These are phyloP conservation scores for Pyrenophora teres DNA, from an alignment of 2,329 filamentous ascomycete genomes.

Conservation along the genomic window DNA sequence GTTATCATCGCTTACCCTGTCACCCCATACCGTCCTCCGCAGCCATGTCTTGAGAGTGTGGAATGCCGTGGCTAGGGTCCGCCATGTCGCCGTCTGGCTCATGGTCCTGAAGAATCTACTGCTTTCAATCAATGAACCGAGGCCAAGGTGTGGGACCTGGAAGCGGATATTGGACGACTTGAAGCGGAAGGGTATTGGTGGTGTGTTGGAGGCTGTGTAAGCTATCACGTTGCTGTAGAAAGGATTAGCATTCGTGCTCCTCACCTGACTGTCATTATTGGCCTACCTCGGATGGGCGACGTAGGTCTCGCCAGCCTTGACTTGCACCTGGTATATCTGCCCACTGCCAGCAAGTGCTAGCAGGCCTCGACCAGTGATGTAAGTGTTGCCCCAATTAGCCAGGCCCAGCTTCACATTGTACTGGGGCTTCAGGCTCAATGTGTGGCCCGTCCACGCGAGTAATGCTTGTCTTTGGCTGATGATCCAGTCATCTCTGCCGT, in stretches of 20 bases:
- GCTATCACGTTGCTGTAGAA: constrained; percentile 77
- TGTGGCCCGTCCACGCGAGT: constrained; percentile 95
- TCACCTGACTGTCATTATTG: neutral
- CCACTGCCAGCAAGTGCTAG: constrained; percentile 84
- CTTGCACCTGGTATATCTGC: constrained; percentile 82
- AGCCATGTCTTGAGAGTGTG: constrained; percentile 76
- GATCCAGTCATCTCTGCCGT: constrained; percentile 96
- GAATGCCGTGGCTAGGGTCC: constrained; percentile 65
- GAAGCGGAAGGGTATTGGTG: constrained; percentile 84
- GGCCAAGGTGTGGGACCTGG: constrained; percentile 72
- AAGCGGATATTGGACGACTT: constrained; percentile 75
- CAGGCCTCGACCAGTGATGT: constrained; percentile 84
- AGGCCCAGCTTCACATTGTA: constrained; percentile 76
- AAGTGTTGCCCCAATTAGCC: constrained; percentile 89
- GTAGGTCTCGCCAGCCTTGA: constrained; percentile 85
- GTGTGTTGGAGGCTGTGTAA: constrained; percentile 75
- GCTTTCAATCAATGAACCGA: constrained; percentile 68
- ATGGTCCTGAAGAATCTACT: constrained; percentile 75
- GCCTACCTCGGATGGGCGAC: constrained; percentile 76
- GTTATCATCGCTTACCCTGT: constrained; percentile 61
- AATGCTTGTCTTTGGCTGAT: constrained; percentile 84
- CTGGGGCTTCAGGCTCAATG: constrained; percentile 73
- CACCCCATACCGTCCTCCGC: constrained; percentile 87
- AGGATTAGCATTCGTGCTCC: constrained; percentile 2
- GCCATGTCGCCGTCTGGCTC: constrained; percentile 74